Percentiles rank a stretch among this genome's conserved stretches.
These are phyloP conservation scores for Paramecium octaurelia DNA, from an alignment of 73 alveolate genomes.

Conservation along the genomic window DNA sequence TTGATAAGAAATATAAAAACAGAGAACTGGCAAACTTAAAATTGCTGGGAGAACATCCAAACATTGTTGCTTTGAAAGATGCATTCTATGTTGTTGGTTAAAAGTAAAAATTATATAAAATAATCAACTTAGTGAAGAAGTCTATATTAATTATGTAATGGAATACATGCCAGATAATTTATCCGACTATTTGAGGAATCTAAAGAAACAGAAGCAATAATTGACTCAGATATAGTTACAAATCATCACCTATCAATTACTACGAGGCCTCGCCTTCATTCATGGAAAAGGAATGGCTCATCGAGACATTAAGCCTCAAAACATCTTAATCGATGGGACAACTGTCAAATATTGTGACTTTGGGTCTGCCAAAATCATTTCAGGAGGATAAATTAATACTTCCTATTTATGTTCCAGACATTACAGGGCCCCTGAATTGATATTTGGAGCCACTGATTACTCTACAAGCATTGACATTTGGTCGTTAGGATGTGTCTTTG, in stretches of 20 bases:
- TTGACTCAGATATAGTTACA: constrained; percentile 79
- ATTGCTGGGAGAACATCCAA: constrained; percentile 70
- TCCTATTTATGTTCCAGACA: constrained; percentile 82
- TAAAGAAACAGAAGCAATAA: constrained; percentile 69
- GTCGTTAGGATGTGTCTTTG: constrained; percentile 91
- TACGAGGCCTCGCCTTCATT: constrained; percentile 84
- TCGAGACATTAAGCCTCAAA: constrained; percentile 87
- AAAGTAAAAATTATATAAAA: background rate
- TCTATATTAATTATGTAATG: constrained; percentile 88
- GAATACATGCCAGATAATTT: constrained; percentile 88
- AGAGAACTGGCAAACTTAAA: constrained; percentile 72
- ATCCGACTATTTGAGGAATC: constrained; percentile 75
- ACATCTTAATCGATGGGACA: constrained; percentile 81
- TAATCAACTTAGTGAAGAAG: constrained; percentile 67
- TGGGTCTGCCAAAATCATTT: constrained; percentile 86
- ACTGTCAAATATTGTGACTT: constrained; percentile 80
- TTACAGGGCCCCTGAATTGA: constrained; percentile 87
- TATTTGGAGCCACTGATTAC: constrained; percentile 73
- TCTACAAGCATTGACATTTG: constrained; percentile 72
- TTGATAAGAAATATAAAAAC: constrained; percentile 73
- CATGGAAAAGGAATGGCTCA: constrained; percentile 82
- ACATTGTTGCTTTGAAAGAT: constrained; percentile 53
- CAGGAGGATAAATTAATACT: constrained; percentile 79
- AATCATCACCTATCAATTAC: constrained; percentile 84
- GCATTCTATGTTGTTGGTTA: constrained; percentile 56